Conservation (phyloP, 1,284 basidiomycete genomes). For the Cryptococcus floricola region DNA sequence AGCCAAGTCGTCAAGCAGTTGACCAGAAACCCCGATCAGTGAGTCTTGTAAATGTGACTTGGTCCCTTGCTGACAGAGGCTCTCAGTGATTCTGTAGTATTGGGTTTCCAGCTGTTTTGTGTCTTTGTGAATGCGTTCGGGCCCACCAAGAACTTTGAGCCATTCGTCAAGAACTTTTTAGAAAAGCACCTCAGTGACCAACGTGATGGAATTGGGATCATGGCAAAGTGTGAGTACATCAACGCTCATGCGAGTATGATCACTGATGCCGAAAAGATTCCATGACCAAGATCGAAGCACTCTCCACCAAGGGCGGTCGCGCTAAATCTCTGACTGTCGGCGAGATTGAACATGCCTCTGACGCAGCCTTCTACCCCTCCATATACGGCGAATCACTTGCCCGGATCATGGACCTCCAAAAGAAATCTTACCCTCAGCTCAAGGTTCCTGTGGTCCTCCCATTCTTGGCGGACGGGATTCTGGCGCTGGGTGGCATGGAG, state of each 20-base stretch:
- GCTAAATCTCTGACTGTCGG: conserved; percentile 71
- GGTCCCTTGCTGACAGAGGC: neutral
- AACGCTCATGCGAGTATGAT: neutral
- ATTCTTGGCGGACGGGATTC: conserved; percentile 83
- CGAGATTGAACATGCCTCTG: conserved; percentile 85
- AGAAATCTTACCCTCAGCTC: conserved; percentile 72
- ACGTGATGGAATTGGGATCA: conserved; percentile 73
- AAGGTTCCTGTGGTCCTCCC: conserved; percentile 86
- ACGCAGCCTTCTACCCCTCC: conserved; percentile 87
- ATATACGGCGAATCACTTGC: conserved; percentile 86
- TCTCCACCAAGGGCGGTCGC: conserved; percentile 73
- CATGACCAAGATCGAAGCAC: conserved; percentile 63
- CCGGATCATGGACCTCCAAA: conserved; percentile 74
- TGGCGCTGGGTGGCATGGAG: conserved; percentile 76
- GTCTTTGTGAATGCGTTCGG: conserved; percentile 82
- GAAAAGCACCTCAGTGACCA: conserved; percentile 57
- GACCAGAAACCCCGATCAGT: conserved; percentile 72
- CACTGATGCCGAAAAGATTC: conserved; percentile 54
- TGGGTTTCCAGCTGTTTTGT: conserved; percentile 86
- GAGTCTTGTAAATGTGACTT: conserved; percentile 37
- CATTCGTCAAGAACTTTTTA: conserved; percentile 72
- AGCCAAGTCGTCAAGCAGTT: conserved; percentile 89
- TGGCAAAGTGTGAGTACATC: conserved; percentile 63
- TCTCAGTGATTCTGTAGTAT: conserved; percentile 70
- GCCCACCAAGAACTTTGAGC: conserved; percentile 83